Evolutionary conservation across 164 flowering plant species (phyloP).

Genomic region (Magnolia changhungtana): DNA sequence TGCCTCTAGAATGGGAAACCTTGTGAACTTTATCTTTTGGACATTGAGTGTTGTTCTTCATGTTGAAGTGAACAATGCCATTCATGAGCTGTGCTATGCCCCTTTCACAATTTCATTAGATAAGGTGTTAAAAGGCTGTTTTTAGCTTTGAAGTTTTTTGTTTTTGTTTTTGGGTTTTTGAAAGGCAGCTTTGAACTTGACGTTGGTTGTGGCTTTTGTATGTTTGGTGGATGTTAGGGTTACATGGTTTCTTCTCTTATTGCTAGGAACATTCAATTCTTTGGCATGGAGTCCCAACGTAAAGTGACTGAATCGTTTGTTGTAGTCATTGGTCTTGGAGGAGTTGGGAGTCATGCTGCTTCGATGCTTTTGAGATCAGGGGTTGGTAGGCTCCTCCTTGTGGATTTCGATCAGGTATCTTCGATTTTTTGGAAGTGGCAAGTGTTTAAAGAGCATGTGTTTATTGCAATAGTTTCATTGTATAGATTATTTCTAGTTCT

Average conservation of each 20-base stretch:
- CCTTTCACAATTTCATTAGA: neutral
- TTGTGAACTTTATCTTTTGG: neutral
- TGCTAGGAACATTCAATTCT: conserved; percentile 88
- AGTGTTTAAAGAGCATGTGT: neutral
- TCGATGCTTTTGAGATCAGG: conserved; percentile 96
- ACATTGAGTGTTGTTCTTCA: neutral
- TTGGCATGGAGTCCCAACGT: conserved; percentile 74
- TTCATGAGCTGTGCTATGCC: neutral
- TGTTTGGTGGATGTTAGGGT: neutral
- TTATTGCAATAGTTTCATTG: neutral
- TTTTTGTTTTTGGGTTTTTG: too few species aligned
- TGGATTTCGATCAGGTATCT: conserved; percentile 94
- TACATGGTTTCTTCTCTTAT: conserved; percentile 1
- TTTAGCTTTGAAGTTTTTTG: too few species aligned
- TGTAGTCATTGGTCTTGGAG: conserved; percentile 97
- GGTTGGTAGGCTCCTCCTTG: conserved; percentile 82
- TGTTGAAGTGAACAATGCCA: neutral
- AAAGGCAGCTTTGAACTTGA: too few species aligned
- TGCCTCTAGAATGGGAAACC: neutral
- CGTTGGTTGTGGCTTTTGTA: neutral
- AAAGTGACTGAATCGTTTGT: conserved; percentile 84
- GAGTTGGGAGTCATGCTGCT: conserved; percentile 99
- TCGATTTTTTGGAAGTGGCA: neutral
- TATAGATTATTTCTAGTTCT: neutral
- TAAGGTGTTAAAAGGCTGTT: neutral